Base-by-base conservation (phyloP, 2,329 filamentous ascomycete species). In the Pestalotiopsis sp. region DNA sequence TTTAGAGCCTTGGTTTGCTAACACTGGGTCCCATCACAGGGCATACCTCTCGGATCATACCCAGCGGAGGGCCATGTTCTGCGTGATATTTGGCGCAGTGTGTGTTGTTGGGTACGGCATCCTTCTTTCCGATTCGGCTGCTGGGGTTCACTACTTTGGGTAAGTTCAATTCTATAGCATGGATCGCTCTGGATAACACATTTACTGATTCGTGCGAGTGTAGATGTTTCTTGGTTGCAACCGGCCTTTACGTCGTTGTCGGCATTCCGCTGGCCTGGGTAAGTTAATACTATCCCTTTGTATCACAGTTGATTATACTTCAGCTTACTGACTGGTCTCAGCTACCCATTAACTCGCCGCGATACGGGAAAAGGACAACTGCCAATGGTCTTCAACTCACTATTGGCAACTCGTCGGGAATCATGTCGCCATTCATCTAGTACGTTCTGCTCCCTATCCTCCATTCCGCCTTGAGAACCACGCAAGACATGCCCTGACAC, bases 291-390 rank as follows among this genome's bases (percentile, higher is more conserved):
- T 2, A 5, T 27, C 14, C 36, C n/a, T 17, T 11, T n/a, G n/a
- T 27, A 17, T 39, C 7, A 17, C 6, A 20, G 4, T 39, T 9
- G 7, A 1, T 36, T 36, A 7, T 36, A 36, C 31, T 5, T 41
- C 59, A 23, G 2, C 27, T 25, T 66, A 62, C 58, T 27, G 45
- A 65, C 41, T 27, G 13, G 9, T 27, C 45, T 64, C 23, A 81
- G 79, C 73, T 91, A 52, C 87, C 91, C 0, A 90, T 87, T 20
- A 94, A 94, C 69, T 86, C 87, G 17, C 92, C 93, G 1, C 84
- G 92, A 7, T 95, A 94, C 72, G 92, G 92, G 11, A 95, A 94
- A 78, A 84, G 92, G 39, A 92, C 92, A 0, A 92, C 91, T 0
- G 91, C 90, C 0, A 92, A 88, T 1, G 92, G 91, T 0, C 76